Evolutionary conservation across 768 basidiomycete genomes (phyloP).

Genomic region (Cystobasidiopsis lactophilus): DNA sequence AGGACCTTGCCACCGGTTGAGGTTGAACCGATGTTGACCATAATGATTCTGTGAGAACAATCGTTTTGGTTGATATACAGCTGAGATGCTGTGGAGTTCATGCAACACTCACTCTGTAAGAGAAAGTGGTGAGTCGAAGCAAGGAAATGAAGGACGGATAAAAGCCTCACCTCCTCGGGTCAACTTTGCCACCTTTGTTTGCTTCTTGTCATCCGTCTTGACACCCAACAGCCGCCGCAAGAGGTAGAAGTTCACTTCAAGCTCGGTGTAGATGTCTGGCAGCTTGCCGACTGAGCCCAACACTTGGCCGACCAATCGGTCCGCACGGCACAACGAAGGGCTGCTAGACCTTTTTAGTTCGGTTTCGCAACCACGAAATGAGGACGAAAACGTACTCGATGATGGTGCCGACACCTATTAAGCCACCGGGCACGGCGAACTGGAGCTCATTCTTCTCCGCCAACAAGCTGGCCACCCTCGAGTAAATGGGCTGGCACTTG

Average conservation of each 20-base stretch:
- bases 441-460: slow-evolving; percentile 86
- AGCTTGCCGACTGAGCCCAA: slow-evolving; percentile 83
- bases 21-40: slow-evolving; percentile 96
- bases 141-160: neutral
- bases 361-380: neutral
- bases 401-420: slow-evolving; percentile 94
- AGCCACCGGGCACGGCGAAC: slow-evolving; percentile 88
- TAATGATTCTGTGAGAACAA: slow-evolving; percentile 29
- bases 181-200: slow-evolving; percentile 41
- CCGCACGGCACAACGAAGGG: slow-evolving; percentile 86
- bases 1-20: slow-evolving; percentile 90
- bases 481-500: slow-evolving; percentile 81
- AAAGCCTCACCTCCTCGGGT: too few species aligned
- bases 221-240: slow-evolving; percentile 91
- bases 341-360: neutral
- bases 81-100: slow-evolving; percentile 24
- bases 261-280: slow-evolving; percentile 77
- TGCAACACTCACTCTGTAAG: neutral
- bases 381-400: slow-evolving; percentile 44
- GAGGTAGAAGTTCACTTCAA: slow-evolving; percentile 82
- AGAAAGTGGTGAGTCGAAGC: too few species aligned
- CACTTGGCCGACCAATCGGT: slow-evolving; percentile 89
- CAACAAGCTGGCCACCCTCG: slow-evolving; percentile 66
- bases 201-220: slow-evolving; percentile 95
- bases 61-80: slow-evolving; percentile 74